Evolutionary conservation across 2,329 filamentous ascomycete genomes (phyloP).

Genomic region (Lecanoromycetidae sp.): DNA sequence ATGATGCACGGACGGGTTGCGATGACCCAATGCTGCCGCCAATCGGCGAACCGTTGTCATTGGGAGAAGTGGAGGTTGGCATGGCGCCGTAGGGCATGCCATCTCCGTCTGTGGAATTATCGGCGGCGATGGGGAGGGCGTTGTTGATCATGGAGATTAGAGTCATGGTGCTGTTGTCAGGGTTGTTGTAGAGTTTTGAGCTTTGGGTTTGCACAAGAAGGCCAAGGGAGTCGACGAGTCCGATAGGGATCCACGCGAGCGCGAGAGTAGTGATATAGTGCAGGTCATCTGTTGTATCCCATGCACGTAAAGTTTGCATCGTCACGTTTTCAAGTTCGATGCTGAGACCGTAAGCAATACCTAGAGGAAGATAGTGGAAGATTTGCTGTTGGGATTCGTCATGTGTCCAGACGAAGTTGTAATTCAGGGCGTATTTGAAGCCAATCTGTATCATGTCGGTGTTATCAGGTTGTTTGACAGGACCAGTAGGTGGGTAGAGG

Average conservation of each 20-base stretch:
- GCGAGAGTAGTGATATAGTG: conserved; percentile 75
- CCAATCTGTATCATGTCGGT: conserved; percentile 69
- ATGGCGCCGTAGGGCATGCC: conserved; percentile 19
- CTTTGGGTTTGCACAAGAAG: conserved; percentile 59
- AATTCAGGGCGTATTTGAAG: conserved; percentile 71
- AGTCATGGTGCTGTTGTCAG: conserved; percentile 51
- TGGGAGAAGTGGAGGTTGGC: conserved; percentile 17
- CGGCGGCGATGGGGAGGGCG: conserved; percentile 48
- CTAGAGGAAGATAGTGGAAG: conserved; percentile 63
- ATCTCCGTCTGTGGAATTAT: conserved; percentile 31
- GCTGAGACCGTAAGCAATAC: conserved; percentile 53
- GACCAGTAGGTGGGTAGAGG: conserved; percentile 57
- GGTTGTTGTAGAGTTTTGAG: conserved; percentile 63
- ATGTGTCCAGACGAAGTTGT: conserved; percentile 63
- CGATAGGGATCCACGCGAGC: conserved; percentile 61
- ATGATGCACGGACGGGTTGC: conserved; percentile 37
- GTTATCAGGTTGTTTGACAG: conserved; percentile 47
- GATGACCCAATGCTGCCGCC: conserved; percentile 31
- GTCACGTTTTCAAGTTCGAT: conserved; percentile 40
- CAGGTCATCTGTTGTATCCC: conserved; percentile 53
- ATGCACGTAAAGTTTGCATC: conserved; percentile 62
- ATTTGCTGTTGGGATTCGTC: conserved; percentile 70
- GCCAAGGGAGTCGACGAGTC: conserved; percentile 54
- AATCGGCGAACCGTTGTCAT: conserved; percentile 27
- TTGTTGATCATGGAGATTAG: conserved; percentile 75